Evolutionary conservation across 495 filamentous ascomycete genomes (phyloP), one percentile per base, ranked within the genome.

Genomic region (Darksidea phi): DNA sequence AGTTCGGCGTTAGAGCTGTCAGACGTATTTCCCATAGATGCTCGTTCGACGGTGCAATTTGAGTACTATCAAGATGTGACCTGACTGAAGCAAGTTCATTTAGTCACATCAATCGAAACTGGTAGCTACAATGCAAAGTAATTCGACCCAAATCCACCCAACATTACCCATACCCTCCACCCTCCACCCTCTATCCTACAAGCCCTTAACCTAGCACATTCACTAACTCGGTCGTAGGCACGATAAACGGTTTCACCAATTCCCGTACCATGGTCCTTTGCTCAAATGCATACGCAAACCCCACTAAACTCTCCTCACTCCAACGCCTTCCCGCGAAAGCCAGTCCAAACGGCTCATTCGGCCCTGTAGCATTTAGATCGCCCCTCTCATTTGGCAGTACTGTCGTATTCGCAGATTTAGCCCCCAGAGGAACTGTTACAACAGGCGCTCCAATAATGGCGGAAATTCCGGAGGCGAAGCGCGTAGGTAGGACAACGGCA

Each of bases 261-360:
- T 75, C 61, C 48, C 82, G 64, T 4, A 78, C 74, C 71, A 70
- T 72, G n/a, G 83, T 87, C 59, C 77, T 71, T 71, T 88, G 86
- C 74, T 88, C 86, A 72, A 80, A 88, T 18, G 84, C 85, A 73
- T 85, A 88, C 26, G 84, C 85, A 71, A 81, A 78, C n/a, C 80
- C 82, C 49, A 89, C 82, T 48, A 86, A 72, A 48, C 67, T 76
- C 51, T 72, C 74, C 70, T 84, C 80, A 47, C 76, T 79, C 72
- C 77, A 89, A 42, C 75, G 76, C 0, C 54, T 48, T 0, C 83
- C 86, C 51, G 85, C 64, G 70, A 88, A 87, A 34, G 77, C 77
- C 32, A 87, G 67, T 1, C 84, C 84, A 60, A 85, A 84, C 26
- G 81, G 82, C 15, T 83, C 70, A 10, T 78, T 77, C 12, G 81